Percentiles rank a stretch among this genome's conserved stretches.
Conservation (phyloP, 208 protist genomes). For the Leishmania martiniquensis region DNA sequence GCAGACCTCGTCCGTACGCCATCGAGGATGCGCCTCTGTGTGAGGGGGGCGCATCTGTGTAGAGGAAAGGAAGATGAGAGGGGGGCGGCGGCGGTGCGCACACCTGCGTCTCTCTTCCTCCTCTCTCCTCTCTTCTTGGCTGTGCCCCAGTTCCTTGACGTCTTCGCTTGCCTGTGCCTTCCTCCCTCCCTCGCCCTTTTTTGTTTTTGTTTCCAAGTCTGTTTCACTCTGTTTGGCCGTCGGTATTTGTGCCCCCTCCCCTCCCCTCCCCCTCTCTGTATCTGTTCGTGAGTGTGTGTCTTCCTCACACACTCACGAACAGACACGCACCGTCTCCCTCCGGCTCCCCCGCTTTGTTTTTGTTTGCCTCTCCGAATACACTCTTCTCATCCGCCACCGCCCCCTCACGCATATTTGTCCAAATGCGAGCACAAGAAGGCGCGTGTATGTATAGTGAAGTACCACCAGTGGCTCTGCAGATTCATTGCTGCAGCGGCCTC, state of each 20-base stretch:
- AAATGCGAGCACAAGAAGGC: background rate
- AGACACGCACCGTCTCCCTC: too few species aligned
- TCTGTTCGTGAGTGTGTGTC: too few species aligned
- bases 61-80: background rate
- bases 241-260: background rate
- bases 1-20: background rate
- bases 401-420: background rate
- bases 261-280: background rate
- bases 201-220: background rate
- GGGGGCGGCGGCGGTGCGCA: background rate
- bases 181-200: conserved; percentile 2
- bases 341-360: too few species aligned
- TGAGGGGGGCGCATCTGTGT: background rate
- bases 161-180: background rate
- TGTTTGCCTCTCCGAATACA: too few species aligned
- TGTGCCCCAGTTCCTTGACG: background rate
- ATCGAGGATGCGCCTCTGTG: background rate
- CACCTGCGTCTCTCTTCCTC: background rate
- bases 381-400: too few species aligned
- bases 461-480: background rate
- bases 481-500: background rate
- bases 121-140: background rate
- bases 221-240: background rate
- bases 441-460: background rate
- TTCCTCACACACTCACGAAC: too few species aligned